Percentiles rank a stretch among this genome's conserved stretches.
These are phyloP conservation scores for Gloeopeniophorella convolvens DNA, from an alignment of 768 basidiomycete genomes.

Conservation along the genomic window DNA sequence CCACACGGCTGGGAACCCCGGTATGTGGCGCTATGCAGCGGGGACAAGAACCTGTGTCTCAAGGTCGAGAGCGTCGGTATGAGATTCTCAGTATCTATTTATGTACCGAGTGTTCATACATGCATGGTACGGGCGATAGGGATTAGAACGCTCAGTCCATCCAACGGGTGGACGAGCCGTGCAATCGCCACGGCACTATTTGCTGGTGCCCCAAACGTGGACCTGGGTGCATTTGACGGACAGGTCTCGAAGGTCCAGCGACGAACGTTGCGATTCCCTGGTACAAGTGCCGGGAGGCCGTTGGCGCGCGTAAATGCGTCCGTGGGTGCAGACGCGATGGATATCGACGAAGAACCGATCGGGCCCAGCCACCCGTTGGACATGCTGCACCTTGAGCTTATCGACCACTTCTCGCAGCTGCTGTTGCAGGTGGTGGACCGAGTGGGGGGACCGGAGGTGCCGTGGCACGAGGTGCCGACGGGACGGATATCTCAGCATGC, in stretches of 20 bases:
- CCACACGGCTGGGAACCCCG: slow-evolving; percentile 27
- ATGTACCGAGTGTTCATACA: not conserved
- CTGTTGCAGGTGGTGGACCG: slow-evolving; percentile 51
- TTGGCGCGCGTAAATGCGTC: slow-evolving; percentile 9
- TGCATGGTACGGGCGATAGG: not conserved
- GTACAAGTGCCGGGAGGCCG: slow-evolving; percentile 17
- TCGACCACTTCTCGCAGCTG: slow-evolving; percentile 60
- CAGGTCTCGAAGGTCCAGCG: slow-evolving; percentile 17
- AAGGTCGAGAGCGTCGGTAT: slow-evolving; percentile 36
- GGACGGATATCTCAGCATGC: slow-evolving; percentile 50
- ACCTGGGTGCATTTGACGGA: slow-evolving; percentile 34
- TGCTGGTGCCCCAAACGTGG: slow-evolving; percentile 28
- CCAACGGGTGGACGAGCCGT: slow-evolving; percentile 35
- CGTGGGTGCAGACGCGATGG: slow-evolving; percentile 37
- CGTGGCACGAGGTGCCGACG: slow-evolving; percentile 22
- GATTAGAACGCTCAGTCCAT: slow-evolving; percentile 15
- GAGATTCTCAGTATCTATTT: not conserved
- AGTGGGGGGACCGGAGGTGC: slow-evolving; percentile 44
- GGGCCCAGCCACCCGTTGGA: slow-evolving; percentile 55
- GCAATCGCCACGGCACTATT: slow-evolving; percentile 46
- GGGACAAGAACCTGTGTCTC: slow-evolving; percentile 61
- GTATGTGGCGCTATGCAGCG: slow-evolving; percentile 54
- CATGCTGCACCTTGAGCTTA: slow-evolving; percentile 58
- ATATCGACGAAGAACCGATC: slow-evolving; percentile 46
- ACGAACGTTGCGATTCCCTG: slow-evolving; percentile 20